Evolutionary conservation across 345 rosid species (phyloP).

Genomic region (Camelina sativa): DNA sequence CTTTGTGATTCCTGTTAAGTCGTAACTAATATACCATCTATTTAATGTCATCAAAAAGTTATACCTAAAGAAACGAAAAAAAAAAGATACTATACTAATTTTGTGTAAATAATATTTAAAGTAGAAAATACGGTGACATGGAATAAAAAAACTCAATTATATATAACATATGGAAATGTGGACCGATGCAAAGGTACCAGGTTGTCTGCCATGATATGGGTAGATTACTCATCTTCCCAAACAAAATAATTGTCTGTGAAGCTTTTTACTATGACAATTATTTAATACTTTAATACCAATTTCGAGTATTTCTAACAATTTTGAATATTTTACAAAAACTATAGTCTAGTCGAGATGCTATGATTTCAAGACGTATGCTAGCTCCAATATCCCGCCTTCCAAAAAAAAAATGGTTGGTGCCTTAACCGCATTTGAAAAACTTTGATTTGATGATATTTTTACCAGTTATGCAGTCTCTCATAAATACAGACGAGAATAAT

Average conservation of each 20-base stretch:
- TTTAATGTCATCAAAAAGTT: conserved; percentile 2
- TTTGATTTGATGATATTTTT: not conserved
- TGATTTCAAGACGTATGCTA: not conserved
- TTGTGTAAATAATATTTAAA: not conserved
- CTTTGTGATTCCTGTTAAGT: conserved; percentile 5
- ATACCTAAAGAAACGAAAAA: not conserved
- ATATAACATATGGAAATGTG: conserved; percentile 15
- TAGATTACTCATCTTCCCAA: conserved; percentile 16
- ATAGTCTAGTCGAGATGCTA: not conserved
- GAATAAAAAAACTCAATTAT: conserved; percentile 12
- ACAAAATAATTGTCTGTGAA: conserved; percentile 27
- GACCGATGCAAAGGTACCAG: conserved; percentile 43
- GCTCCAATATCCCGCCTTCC: not conserved
- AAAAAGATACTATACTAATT: not conserved
- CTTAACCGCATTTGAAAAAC: not conserved
- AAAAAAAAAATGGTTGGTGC: no score
- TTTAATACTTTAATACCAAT: not conserved
- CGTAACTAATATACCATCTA: conserved; percentile 13
- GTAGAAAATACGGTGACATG: conserved; percentile 1
- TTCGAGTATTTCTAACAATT: not conserved
- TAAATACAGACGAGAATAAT: not conserved
- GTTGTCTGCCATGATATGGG: conserved; percentile 45
- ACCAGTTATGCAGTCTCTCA: not conserved
- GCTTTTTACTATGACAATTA: conserved; percentile 7
- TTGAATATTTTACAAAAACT: not conserved